Evolutionary conservation across 768 basidiomycete species (phyloP).

Genomic region (Kwoniella botswanensis): DNA sequence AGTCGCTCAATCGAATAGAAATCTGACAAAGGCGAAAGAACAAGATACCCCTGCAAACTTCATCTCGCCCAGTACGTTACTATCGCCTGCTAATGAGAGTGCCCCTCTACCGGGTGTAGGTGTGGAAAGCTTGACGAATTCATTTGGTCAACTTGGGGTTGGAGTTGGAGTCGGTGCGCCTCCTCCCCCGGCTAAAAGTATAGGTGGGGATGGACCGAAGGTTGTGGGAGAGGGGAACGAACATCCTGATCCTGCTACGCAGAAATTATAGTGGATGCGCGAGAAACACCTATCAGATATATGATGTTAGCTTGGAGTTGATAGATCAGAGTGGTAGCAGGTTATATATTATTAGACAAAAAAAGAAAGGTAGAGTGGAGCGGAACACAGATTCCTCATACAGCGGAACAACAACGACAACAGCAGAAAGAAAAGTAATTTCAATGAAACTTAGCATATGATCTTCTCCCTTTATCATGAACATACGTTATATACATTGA

Average conservation of each 20-base stretch:
- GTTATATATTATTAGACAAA: too few relatives aligned
- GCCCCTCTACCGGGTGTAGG: conserved; percentile 14
- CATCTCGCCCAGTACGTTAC: conserved; percentile 50
- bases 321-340: not conserved
- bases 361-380: too few relatives aligned
- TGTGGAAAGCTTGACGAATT: conserved; percentile 34
- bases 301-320: not conserved
- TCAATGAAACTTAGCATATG: not conserved
- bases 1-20: conserved; percentile 5
- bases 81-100: conserved; percentile 38
- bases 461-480: not conserved
- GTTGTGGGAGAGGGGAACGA: conserved; percentile 14
- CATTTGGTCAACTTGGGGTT: conserved; percentile 36
- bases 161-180: conserved; percentile 16
- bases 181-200: conserved; percentile 19
- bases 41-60: conserved; percentile 32
- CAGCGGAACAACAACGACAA: not conserved
- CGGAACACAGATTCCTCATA: too few relatives aligned
- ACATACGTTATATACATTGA: not conserved
- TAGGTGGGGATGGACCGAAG: conserved; percentile 26
- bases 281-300: not conserved
- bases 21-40: conserved; percentile 6
- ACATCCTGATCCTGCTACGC: conserved; percentile 32
- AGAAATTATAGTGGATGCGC: conserved; percentile 6
- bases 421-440: not conserved